Conservation (phyloP, 2,329 filamentous ascomycete genomes). For the Neonectria neomacrospora region DNA sequence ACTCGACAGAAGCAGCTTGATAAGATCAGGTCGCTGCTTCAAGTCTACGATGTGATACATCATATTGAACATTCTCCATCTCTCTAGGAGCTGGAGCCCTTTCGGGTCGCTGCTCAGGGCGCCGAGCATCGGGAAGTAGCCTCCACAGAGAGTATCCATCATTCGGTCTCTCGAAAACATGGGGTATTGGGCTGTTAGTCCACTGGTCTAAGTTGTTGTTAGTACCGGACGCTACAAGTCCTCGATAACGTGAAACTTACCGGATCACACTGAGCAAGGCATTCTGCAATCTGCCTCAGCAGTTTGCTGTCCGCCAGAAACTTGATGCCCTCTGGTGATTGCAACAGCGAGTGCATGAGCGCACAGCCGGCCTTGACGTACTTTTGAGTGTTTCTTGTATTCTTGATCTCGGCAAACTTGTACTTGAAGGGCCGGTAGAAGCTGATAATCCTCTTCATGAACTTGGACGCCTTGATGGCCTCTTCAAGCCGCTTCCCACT, state of each 20-base stretch:
- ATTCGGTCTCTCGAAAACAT: conserved; percentile 90
- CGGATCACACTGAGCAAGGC: conserved; percentile 92
- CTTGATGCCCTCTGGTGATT: conserved; percentile 84
- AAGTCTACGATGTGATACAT: conserved; percentile 98
- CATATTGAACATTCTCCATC: conserved; percentile 99
- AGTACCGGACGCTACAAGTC: conserved; percentile 30
- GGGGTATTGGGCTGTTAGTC: conserved; percentile 82
- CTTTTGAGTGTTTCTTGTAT: conserved; percentile 91
- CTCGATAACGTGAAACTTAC: conserved; percentile 57
- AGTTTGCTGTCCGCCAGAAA: conserved; percentile 94
- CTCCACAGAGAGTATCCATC: conserved; percentile 86
- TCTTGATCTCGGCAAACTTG: conserved; percentile 89
- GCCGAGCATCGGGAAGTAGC: conserved; percentile 94
- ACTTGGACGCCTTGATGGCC: conserved; percentile 93
- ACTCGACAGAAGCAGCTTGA: conserved; percentile 86
- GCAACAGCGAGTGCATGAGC: conserved; percentile 85
- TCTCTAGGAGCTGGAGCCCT: conserved; percentile 88
- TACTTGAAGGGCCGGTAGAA: conserved; percentile 98
- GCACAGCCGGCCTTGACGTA: conserved; percentile 92
- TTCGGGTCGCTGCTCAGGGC: conserved; percentile 84
- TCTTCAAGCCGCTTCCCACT: conserved; percentile 94
- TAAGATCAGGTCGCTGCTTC: conserved; percentile 88
- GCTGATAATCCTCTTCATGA: conserved; percentile 91
- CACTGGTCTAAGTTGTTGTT: conserved; percentile 64
- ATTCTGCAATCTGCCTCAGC: conserved; percentile 92